Evolutionary conservation across 306 rosid species (phyloP), one percentile per base, ranked within the genome.

Genomic region (Citrullus mucosospermus): DNA sequence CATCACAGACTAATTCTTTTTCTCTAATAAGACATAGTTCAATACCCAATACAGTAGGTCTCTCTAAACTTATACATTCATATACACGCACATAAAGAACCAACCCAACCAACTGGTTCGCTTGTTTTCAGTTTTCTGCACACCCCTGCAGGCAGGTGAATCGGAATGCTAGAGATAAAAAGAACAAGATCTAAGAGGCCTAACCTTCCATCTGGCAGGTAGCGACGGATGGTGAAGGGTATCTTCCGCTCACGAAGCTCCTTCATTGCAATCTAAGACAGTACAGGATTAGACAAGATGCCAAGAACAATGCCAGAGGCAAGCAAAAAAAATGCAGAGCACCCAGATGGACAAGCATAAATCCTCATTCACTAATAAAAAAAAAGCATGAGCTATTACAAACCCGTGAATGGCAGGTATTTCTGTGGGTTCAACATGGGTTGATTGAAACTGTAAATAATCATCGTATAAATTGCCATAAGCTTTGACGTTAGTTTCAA

Each of bases 161-260:
- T 48, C 54, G 10, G 2, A 70, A 46, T 12, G 22, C 10, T 25
- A 71, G 25, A 70, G 13, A 65, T 8, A 4, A 12, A 25, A 78
- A 50, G 61, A 3, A 60, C 50, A 16, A 54, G 9, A 71, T 57
- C 13, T 63, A 12, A 38, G 60, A 39, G 43, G 5, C 61, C 79
- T 79, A 81, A 92, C 97, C 97, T 92, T 88, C 99, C 99, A 88
- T 92, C 99, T 8, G 98, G 99, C 79, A 95, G 87, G 91, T 90
- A 95, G 65, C 97, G 97, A 44, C 98, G 91, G 53, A 95, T 95
- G 82, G 99, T 95, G 81, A 95, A 95, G 46, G 98, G 99, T 81
- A 95, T 90, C 83, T 92, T 95, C 75, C 93, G 84, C 86, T 95
- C 92, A 57, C 97, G 90, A 78, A 95, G 96, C 86, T 95, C 99